Evolutionary conservation across 768 basidiomycete species (phyloP).

Genomic region (Lactarius hatsudake): DNA sequence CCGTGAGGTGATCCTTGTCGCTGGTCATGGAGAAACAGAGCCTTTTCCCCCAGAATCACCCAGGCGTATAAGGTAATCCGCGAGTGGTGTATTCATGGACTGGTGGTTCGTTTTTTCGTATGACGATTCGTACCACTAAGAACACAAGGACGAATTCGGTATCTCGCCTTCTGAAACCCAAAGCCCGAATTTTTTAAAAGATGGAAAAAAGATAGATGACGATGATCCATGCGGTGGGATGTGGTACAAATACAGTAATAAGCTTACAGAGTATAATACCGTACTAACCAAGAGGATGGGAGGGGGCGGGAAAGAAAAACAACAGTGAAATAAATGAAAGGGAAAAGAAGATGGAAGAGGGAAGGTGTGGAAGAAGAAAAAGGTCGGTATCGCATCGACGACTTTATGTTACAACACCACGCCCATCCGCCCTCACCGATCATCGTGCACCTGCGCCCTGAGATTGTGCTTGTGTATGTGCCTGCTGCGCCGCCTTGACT

Average conservation of each 20-base stretch:
- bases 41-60: not conserved
- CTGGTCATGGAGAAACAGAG: no score
- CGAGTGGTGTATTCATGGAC: not conserved
- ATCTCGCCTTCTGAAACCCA: not conserved
- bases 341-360: not conserved
- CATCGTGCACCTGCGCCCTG: constrained; percentile 23
- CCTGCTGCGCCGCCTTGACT: constrained; percentile 15
- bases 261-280: constrained; percentile 19
- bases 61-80: not conserved
- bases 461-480: constrained; percentile 23
- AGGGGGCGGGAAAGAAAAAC: not conserved
- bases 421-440: not conserved
- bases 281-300: not conserved
- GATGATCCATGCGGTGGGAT: constrained; percentile 5
- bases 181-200: not conserved
- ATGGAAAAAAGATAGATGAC: not conserved
- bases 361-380: not conserved
- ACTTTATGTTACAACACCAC: not conserved
- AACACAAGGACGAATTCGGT: not conserved
- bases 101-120: not conserved
- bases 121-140: not conserved
- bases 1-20: no score
- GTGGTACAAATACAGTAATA: constrained; percentile 17
- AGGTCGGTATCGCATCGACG: not conserved
- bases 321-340: not conserved